Evolutionary conservation across 345 rosid genomes (phyloP).

Genomic region (Ceriops decandra): DNA sequence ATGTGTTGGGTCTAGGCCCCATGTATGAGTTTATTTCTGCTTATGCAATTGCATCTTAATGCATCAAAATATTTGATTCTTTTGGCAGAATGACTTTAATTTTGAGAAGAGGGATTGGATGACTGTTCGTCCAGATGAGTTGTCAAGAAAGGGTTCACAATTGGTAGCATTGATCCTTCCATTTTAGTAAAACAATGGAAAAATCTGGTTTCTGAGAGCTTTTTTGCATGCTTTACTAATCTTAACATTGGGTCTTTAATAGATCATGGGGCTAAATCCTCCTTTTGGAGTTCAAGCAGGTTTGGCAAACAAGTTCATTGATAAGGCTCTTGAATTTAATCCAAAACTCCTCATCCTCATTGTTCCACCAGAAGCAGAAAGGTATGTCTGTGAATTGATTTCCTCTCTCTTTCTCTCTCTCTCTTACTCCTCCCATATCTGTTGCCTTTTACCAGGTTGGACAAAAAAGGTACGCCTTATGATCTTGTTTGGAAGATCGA

Average conservation of each 20-base stretch:
- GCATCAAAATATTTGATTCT: background rate
- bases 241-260: slow-evolving; percentile 18
- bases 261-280: slow-evolving; percentile 97
- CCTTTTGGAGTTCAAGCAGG: slow-evolving; percentile 82
- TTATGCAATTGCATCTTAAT: background rate
- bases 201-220: background rate
- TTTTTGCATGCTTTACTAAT: background rate
- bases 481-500: slow-evolving; percentile 79
- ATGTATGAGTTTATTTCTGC: background rate
- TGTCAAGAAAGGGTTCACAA: slow-evolving; percentile 55
- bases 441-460: slow-evolving; percentile 50
- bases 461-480: slow-evolving; percentile 55
- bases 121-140: slow-evolving; percentile 55
- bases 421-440: slow-evolving; percentile 2
- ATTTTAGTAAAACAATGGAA: background rate
- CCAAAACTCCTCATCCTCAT: slow-evolving; percentile 89
- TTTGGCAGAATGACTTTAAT: slow-evolving; percentile 58
- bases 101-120: slow-evolving; percentile 88
- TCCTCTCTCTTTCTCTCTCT: background rate
- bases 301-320: slow-evolving; percentile 72
- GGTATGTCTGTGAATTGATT: slow-evolving; percentile 39
- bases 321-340: slow-evolving; percentile 77
- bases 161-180: slow-evolving; percentile 48
- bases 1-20: background rate
- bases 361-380: slow-evolving; percentile 81